Conservation (phyloP, 1,284 basidiomycete genomes). For the Melanopsichium pennsylvanicum region DNA sequence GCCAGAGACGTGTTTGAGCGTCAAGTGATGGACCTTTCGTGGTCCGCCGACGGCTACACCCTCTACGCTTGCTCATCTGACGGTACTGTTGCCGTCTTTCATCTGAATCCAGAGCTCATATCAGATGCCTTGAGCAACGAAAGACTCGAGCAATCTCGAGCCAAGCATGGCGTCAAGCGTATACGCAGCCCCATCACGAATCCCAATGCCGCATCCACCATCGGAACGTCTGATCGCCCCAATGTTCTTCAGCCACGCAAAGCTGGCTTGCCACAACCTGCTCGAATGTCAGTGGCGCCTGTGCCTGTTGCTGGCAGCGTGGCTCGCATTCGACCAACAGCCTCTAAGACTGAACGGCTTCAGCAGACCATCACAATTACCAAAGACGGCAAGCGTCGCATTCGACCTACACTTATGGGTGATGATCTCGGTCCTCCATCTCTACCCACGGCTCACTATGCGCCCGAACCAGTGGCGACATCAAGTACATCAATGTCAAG, state of each 20-base stretch:
- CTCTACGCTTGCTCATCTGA: constrained; percentile 96
- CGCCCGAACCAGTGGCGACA: constrained; percentile 7
- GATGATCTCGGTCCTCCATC: constrained; percentile 18
- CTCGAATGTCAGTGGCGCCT: constrained; percentile 24
- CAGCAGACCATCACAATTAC: constrained; percentile 66
- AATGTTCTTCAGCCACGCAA: constrained; percentile 63
- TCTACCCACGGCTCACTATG: constrained; percentile 6
- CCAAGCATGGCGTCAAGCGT: constrained; percentile 46
- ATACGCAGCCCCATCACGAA: constrained; percentile 8
- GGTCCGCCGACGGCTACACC: constrained; percentile 86
- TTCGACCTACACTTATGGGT: constrained; percentile 71
- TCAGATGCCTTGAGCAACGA: constrained; percentile 80
- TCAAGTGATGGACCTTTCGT: constrained; percentile 93
- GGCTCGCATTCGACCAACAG: constrained; percentile 16
- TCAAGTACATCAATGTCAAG: constrained; percentile 1
- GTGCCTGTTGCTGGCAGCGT: constrained; percentile 24
- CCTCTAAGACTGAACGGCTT: constrained; percentile 38
- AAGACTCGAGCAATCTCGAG: constrained; percentile 65
- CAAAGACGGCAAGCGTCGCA: constrained; percentile 73
- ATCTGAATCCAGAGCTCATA: constrained; percentile 80
- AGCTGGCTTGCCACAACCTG: constrained; percentile 26
- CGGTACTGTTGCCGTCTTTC: constrained; percentile 87
- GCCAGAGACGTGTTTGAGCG: constrained; percentile 92
- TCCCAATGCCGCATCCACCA: background rate
- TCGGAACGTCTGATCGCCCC: constrained; percentile 26